Conservation (phyloP, 768 basidiomycete species). For the Porphyrellus cyaneotinctus region DNA sequence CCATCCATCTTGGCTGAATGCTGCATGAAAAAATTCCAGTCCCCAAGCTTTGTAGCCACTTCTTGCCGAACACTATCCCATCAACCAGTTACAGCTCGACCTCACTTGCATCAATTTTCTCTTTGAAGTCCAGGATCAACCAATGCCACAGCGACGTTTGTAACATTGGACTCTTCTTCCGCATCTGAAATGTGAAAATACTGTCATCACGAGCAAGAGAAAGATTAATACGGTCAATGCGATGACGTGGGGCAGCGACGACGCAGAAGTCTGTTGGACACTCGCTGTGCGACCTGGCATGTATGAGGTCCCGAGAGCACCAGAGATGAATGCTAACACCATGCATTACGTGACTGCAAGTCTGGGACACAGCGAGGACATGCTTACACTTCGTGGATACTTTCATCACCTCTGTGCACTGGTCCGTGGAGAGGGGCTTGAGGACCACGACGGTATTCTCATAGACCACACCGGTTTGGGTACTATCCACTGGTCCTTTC, state of each 20-base stretch:
- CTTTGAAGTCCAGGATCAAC: too few species aligned
- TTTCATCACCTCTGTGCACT: slow-evolving; percentile 10
- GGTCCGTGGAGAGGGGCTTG: slow-evolving; percentile 2
- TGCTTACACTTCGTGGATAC: slow-evolving; percentile 16
- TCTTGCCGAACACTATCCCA: too few species aligned
- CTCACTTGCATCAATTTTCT: too few species aligned
- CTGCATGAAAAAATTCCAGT: too few species aligned
- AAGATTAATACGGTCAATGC: slow-evolving; percentile 1
- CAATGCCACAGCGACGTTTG: slow-evolving; percentile 8
- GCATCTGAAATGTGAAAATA: slow-evolving; percentile 4
- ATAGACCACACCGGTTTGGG: background rate
- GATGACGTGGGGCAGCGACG: slow-evolving; percentile 12
- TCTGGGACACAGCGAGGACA: background rate
- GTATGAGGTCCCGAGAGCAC: slow-evolving; percentile 10
- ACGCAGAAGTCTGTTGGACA: slow-evolving; percentile 9
- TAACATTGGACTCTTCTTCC: slow-evolving; percentile 12
- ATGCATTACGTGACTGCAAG: background rate
- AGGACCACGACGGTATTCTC: slow-evolving; percentile 6
- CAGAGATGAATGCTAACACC: slow-evolving; percentile 8
- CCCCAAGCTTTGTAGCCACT: too few species aligned
- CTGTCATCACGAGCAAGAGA: slow-evolving; percentile 2
- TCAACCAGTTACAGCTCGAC: too few species aligned
- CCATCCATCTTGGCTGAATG: too few species aligned
- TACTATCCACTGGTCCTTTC: background rate
- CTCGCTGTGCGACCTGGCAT: slow-evolving; percentile 15